Evolutionary conservation across 1,284 basidiomycete species (phyloP), one percentile per base, ranked within the genome.

Genomic region (Moniliophthora roreri): DNA sequence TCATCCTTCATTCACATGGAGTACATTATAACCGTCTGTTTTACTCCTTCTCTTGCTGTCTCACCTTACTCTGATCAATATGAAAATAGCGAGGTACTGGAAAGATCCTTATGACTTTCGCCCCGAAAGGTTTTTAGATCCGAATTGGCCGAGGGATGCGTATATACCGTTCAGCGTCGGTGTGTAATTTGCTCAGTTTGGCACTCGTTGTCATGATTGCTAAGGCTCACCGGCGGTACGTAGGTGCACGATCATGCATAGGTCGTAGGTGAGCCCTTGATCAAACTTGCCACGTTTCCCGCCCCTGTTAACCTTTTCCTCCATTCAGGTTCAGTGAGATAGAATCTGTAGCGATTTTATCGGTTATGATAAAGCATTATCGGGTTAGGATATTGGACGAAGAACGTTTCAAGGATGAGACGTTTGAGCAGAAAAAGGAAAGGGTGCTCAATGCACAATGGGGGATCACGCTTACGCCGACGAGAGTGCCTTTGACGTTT

Each of bases 121-220:
- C 48, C 81, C 81, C 13, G 67, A 68, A 16, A 70, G 81, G 20
- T 82, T 82, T 64, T 63, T 81, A 26, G 71, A 69, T 5, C 32
- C 44, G 21, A 71, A 78, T 42, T 80, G 73, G 71, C 72, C 71
- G 21, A 65, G 70, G 10, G 74, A 81, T 61, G 79, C 79, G 0
- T 79, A 81, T 58, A 42, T 79, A 3, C 76, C 79, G 1, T 85
- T 83, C 62, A 77, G 75, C 39, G 66, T 67, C 39, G 82, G 82
- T 72, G 60, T 53, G 66, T 61, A n/a, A 28, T 50, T n/a, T 32
- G 36, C 26, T 28, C 32, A 34, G 7, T 50, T 7, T 36, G 28
- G 26, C 46, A 36, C 28, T 23, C 6, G n/a, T 10, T 11, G n/a
- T 8, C 28, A 26, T 28, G 11, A 37, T 11, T 37, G 11, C 36